A percentile compares a stretch with the other conserved stretches of the same genome.
Evolutionary conservation across 352 stramenopile genomes (phyloP).

Genomic region (Phytophthora sp.): DNA sequence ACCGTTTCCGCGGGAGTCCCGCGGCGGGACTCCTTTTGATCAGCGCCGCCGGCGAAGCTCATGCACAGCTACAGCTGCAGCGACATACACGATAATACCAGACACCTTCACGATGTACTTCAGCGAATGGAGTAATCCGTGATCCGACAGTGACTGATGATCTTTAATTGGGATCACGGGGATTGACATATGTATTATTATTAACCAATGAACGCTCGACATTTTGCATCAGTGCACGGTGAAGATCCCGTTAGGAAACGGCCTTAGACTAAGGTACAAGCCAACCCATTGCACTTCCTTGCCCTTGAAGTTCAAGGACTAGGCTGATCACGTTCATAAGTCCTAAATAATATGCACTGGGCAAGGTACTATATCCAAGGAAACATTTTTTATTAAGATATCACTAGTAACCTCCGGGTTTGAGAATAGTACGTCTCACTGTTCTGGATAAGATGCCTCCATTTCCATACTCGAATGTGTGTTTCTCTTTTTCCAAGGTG

Average conservation of each 20-base stretch:
- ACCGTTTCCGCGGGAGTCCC: neutral
- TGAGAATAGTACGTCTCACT: too few species aligned
- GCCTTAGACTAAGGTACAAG: too few species aligned
- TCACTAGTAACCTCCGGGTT: too few species aligned
- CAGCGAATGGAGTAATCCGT: neutral
- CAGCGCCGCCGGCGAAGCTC: neutral
- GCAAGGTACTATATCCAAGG: too few species aligned
- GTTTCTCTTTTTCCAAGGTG: neutral
- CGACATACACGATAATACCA: neutral
- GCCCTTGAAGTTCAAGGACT: too few species aligned
- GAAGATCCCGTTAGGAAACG: slow-evolving; percentile 11
- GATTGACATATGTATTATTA: slow-evolving; percentile 5
- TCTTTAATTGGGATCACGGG: neutral
- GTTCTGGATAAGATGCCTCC: too few species aligned
- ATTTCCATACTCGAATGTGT: slow-evolving; percentile 1
- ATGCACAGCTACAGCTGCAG: neutral
- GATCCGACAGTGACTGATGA: slow-evolving; percentile 6
- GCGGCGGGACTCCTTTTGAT: neutral
- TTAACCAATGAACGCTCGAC: neutral
- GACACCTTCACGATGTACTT: neutral
- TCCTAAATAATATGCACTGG: too few species aligned
- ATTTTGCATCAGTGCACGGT: neutral
- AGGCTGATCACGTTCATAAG: too few species aligned
- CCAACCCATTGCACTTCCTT: too few species aligned
- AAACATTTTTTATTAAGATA: slow-evolving; percentile 6